These are phyloP conservation scores for Aspergillus ochraceus DNA, from an alignment of 2,329 filamentous ascomycete genomes.

Conservation along the genomic window DNA sequence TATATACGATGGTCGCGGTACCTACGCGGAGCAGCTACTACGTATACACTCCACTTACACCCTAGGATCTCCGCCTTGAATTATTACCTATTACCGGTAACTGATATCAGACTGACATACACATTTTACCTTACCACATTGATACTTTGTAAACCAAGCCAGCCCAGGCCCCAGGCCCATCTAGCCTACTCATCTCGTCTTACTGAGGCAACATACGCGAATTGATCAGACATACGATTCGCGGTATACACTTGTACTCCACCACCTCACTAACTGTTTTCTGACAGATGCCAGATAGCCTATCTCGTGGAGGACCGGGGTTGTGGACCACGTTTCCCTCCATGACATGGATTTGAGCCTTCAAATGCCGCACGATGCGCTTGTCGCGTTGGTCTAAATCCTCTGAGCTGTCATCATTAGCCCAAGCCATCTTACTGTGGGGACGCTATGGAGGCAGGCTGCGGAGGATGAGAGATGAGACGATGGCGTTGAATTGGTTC, in stretches of 20 bases:
- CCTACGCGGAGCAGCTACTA: neutral
- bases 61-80: too few species aligned
- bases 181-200: neutral
- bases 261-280: neutral
- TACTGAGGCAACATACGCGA: neutral
- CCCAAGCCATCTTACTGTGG: neutral
- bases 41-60: neutral
- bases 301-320: neutral
- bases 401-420: neutral
- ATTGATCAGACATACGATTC: neutral
- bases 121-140: neutral
- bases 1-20: neutral
- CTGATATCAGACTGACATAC: neutral
- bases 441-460: too few species aligned
- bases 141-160: too few species aligned
- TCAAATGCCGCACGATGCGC: neutral
- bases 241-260: neutral
- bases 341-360: neutral
- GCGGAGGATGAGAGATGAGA: neutral
- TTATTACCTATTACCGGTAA: too few species aligned
- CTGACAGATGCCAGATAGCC: neutral
- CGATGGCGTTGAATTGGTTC: neutral
- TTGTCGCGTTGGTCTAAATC: too few species aligned
- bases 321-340: neutral
- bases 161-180: too few species aligned